Percentiles rank a stretch among this genome's conserved stretches.
Evolutionary conservation across 1,139 yeast species (phyloP).

Genomic region (Saccharomycopsis hybrid): DNA sequence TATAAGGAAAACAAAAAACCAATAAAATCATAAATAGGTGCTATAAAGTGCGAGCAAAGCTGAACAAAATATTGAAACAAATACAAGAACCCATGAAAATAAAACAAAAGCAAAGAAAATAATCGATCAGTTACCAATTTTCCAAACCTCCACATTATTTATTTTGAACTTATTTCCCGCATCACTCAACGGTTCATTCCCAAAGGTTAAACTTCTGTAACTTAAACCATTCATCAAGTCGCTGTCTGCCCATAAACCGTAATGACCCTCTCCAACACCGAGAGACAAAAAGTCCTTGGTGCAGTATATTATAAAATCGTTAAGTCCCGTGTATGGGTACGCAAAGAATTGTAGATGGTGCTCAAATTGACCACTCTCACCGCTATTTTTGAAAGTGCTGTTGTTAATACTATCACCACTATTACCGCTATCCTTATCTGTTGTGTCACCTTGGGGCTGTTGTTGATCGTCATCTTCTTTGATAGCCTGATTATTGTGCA

Average conservation of each 20-base stretch:
- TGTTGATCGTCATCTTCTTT: neutral
- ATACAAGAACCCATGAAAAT: neutral
- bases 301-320: conserved; percentile 81
- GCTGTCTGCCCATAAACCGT: conserved; percentile 85
- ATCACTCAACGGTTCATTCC: conserved; percentile 70
- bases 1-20: no score
- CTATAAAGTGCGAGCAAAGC: no score
- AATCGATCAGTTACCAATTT: conserved; percentile 38
- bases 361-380: no score
- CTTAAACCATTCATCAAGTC: conserved; percentile 72
- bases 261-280: conserved; percentile 92
- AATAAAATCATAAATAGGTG: no score
- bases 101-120: neutral
- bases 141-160: conserved; percentile 82
- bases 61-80: neutral
- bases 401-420: conserved; percentile 4
- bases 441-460: neutral
- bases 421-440: no score
- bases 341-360: conserved; percentile 57
- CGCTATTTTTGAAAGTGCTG: no score
- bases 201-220: conserved; percentile 76
- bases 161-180: conserved; percentile 63
- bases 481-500: no score
- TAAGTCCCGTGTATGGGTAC: conserved; percentile 81
- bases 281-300: conserved; percentile 71